Evolutionary conservation across 1,139 yeast genomes (phyloP).

Genomic region (Debaryomyces coudertii): DNA sequence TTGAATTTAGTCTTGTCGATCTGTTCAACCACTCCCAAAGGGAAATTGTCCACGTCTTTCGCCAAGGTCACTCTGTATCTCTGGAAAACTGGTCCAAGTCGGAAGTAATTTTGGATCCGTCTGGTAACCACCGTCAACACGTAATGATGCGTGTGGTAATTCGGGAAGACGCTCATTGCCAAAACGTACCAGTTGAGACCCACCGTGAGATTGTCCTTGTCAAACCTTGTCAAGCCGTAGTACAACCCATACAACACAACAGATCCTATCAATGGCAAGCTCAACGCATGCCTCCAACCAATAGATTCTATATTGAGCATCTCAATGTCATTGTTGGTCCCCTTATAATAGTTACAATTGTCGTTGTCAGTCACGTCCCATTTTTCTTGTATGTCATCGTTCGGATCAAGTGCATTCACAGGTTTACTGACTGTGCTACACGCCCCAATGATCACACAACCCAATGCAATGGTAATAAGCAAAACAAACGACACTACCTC

Average conservation of each 20-base stretch:
- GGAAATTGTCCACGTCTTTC: conserved; percentile 23
- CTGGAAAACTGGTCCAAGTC: conserved; percentile 16
- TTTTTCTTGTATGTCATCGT: conserved; percentile 27
- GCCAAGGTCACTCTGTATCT: conserved; percentile 26
- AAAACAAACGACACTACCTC: conserved; percentile 12
- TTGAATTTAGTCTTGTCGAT: conserved; percentile 17
- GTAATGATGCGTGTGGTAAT: conserved; percentile 23
- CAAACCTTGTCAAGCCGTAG: conserved; percentile 34
- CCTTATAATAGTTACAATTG: conserved; percentile 22
- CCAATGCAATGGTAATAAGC: conserved; percentile 25
- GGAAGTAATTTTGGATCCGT: conserved; percentile 19
- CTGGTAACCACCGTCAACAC: conserved; percentile 25
- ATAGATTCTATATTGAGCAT: conserved; percentile 16
- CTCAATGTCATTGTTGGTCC: conserved; percentile 22
- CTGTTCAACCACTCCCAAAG: conserved; percentile 26
- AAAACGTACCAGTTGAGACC: conserved; percentile 36
- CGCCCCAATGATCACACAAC: conserved; percentile 41
- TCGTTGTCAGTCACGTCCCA: conserved; percentile 55
- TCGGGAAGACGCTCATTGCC: conserved; percentile 28
- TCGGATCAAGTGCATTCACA: conserved; percentile 44
- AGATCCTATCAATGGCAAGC: conserved; percentile 47
- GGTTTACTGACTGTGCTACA: conserved; percentile 49
- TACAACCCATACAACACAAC: conserved; percentile 36
- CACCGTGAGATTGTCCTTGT: conserved; percentile 27
- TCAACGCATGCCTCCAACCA: conserved; percentile 29